A percentile compares a stretch with the other conserved stretches of the same genome.
These are phyloP conservation scores for Lecanicillium sp. DNA, from an alignment of 2,329 filamentous ascomycete species.

Conservation along the genomic window DNA sequence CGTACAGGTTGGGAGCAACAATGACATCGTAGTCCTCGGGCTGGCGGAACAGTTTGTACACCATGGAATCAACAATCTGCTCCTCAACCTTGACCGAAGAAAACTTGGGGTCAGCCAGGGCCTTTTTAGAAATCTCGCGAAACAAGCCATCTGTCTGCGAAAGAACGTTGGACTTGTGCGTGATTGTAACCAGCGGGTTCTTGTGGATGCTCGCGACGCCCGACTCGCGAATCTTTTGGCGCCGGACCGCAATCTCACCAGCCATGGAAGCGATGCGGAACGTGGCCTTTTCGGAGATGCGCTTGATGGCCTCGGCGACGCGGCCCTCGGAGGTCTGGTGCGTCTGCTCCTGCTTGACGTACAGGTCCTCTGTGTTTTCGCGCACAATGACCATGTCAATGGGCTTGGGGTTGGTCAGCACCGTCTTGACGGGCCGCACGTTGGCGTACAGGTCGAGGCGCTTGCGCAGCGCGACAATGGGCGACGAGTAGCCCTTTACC, in stretches of 20 bases:
- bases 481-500: constrained; percentile 91
- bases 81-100: constrained; percentile 66
- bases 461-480: constrained; percentile 95
- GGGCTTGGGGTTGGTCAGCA: constrained; percentile 53
- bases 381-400: constrained; percentile 98
- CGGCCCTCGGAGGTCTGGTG: constrained; percentile 67
- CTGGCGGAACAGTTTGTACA: constrained; percentile 98
- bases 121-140: constrained; percentile 67
- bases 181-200: constrained; percentile 79
- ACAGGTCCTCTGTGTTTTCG: constrained; percentile 97
- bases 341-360: constrained; percentile 94
- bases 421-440: constrained; percentile 88
- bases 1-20: constrained; percentile 94
- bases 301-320: constrained; percentile 95
- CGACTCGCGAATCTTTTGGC: constrained; percentile 68
- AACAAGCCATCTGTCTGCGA: constrained; percentile 96
- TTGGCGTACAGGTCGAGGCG: constrained; percentile 93
- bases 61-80: constrained; percentile 99
- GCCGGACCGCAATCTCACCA: constrained; percentile 82
- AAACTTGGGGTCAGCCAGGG: constrained; percentile 61
- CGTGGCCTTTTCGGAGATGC: constrained; percentile 80
- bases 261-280: constrained; percentile 87
- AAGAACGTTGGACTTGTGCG: constrained; percentile 96
- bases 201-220: constrained; percentile 52
- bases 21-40: constrained; percentile 95